phyloP scores from a whole-genome alignment of 1,284 basidiomycete species.

The Marasmius oreades region DNA sequence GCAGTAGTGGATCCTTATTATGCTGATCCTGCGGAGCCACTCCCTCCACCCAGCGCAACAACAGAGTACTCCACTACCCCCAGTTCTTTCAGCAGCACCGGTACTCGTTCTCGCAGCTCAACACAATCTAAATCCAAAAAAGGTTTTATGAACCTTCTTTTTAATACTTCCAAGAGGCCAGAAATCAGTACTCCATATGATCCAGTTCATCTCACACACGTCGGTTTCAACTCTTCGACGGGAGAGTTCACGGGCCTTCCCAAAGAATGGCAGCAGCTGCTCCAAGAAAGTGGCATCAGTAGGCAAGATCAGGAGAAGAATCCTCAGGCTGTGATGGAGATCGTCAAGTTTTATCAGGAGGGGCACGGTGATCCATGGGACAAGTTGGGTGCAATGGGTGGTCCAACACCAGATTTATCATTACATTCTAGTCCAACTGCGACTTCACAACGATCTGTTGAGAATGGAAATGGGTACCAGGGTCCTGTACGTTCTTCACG shows the following conservation, averaged over 20 bases:
- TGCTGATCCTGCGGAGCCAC: conserved; percentile 43
- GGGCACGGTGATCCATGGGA: conserved; percentile 78
- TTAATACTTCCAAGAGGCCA: conserved; percentile 76
- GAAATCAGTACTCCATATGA: conserved; percentile 99
- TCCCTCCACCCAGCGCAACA: conserved; percentile 32
- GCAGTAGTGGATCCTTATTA: conserved; percentile 34
- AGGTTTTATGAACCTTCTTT: conserved; percentile 75
- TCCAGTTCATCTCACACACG: conserved; percentile 99
- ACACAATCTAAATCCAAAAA: conserved; percentile 70
- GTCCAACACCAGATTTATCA: conserved; percentile 11
- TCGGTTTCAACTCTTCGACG: conserved; percentile 98
- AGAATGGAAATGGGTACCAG: conserved; percentile 40
- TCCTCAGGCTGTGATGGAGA: conserved; percentile 97
- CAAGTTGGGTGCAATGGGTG: conserved; percentile 68
- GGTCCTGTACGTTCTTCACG: conserved; percentile 43
- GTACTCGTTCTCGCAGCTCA: conserved; percentile 54
- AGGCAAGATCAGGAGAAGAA: conserved; percentile 95
- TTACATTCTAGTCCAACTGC: conserved; percentile 13
- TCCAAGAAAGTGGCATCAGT: conserved; percentile 96
- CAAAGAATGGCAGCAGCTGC: conserved; percentile 97
- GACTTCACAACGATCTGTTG: conserved; percentile 30
- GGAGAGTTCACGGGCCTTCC: conserved; percentile 98
- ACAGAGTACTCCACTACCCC: conserved; percentile 25
- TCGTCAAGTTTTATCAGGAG: conserved; percentile 98
- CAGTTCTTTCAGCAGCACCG: conserved; percentile 24